phyloP scores from a whole-genome alignment of 2,329 filamentous ascomycete genomes.

The Pseudogymnoascus sp. region DNA sequence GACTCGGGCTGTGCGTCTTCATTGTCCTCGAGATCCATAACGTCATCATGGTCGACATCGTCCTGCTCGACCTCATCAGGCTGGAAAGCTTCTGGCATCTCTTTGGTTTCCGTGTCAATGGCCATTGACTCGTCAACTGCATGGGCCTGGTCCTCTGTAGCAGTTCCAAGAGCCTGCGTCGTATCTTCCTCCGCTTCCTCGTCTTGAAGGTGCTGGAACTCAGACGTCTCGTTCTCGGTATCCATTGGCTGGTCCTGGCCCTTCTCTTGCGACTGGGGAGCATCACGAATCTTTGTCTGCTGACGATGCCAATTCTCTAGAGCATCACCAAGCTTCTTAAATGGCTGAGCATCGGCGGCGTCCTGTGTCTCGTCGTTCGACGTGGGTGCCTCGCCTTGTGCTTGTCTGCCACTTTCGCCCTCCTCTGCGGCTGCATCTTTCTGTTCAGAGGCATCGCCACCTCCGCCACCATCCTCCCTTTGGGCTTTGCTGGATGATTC shows the following conservation, averaged over 20 bases:
- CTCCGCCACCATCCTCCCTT: constrained; percentile 58
- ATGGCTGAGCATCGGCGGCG: constrained; percentile 55
- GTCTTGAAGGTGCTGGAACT: constrained; percentile 88
- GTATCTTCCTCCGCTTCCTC: constrained; percentile 70
- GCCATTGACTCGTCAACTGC: constrained; percentile 85
- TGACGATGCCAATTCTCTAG: constrained; percentile 89
- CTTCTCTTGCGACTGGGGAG: constrained; percentile 41
- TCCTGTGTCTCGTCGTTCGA: constrained; percentile 33
- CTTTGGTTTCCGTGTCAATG: constrained; percentile 61
- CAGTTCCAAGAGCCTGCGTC: constrained; percentile 82
- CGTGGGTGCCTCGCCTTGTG: constrained; percentile 34
- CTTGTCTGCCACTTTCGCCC: constrained; percentile 44
- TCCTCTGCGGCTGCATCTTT: constrained; percentile 58
- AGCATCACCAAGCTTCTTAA: constrained; percentile 90
- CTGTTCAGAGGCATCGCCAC: constrained; percentile 57
- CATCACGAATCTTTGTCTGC: constrained; percentile 65
- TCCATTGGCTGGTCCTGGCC: constrained; percentile 19
- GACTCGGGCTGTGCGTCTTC: constrained; percentile 36
- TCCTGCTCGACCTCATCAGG: constrained; percentile 37
- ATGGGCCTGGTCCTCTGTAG: constrained; percentile 78
- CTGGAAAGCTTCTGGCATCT: constrained; percentile 48
- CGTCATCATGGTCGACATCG: constrained; percentile 39
- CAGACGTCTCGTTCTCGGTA: constrained; percentile 63
- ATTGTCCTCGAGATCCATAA: constrained; percentile 34
- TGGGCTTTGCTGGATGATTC: constrained; percentile 55